A percentile compares a stretch with the other conserved stretches of the same genome.
phyloP scores from a whole-genome alignment of 352 stramenopile species.

The Pythium aquatile region DNA sequence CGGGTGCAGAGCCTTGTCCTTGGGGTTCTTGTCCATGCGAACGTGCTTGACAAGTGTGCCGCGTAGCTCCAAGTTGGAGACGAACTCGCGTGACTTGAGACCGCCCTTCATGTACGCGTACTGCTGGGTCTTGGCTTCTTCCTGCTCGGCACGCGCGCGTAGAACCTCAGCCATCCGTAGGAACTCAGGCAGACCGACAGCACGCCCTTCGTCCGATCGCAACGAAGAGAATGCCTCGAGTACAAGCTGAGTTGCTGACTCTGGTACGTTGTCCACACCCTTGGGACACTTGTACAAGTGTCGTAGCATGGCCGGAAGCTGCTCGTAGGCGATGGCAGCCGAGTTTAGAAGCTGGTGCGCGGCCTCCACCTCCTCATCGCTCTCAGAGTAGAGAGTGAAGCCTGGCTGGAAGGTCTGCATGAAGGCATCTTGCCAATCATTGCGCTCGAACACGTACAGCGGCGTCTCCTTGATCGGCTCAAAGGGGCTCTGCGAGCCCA shows the following conservation, averaged over 20 bases:
- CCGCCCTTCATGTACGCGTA: constrained; percentile 37
- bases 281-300: constrained; percentile 63
- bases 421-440: constrained; percentile 62
- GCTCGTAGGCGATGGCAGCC: constrained; percentile 37
- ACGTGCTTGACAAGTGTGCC: constrained; percentile 52
- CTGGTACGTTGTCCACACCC: constrained; percentile 52
- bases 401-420: constrained; percentile 47
- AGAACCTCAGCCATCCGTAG: constrained; percentile 36
- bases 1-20: constrained; percentile 41
- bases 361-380: constrained; percentile 44
- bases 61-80: constrained; percentile 57
- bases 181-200: constrained; percentile 29
- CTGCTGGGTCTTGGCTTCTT: constrained; percentile 29
- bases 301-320: constrained; percentile 42
- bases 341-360: constrained; percentile 29
- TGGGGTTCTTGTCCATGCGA: constrained; percentile 49
- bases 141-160: constrained; percentile 31
- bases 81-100: constrained; percentile 41
- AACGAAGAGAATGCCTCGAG: constrained; percentile 24
- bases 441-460: constrained; percentile 49
- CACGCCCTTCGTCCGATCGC: neutral
- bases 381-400: constrained; percentile 57
- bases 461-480: constrained; percentile 53
- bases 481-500: constrained; percentile 61
- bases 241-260: constrained; percentile 25